Base-by-base conservation (phyloP, 2,329 filamentous ascomycete species). In the Phaeosphaeria sp. region DNA sequence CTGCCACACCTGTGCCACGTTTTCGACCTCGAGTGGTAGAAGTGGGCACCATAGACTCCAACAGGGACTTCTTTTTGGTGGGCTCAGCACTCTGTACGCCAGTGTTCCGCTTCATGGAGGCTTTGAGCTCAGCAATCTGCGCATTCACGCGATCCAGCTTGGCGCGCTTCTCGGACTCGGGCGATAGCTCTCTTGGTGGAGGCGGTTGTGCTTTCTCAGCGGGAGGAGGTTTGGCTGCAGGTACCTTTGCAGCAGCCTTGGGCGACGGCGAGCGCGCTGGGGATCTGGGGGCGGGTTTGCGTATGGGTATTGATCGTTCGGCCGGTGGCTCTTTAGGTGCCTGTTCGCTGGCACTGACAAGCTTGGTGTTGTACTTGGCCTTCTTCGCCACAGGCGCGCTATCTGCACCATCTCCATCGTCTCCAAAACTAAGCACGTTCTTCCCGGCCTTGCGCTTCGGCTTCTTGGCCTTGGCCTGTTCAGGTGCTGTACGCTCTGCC, bases 81-180 rank as follows among this genome's bases (percentile, higher is more conserved):
- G 77, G 68, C 25, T 73, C 73, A 13, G 73, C 67, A 7, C 71
- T 67, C 46, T 73, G 63, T 17, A 62, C 56, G n/a, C 68, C 52
- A 15, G 69, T 70, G 21, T 83, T 89, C 33, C 91, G 85, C 72
- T 88, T 90, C 89, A 95, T 92, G 0, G 90, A 93, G 9, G 90
- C 90, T 75, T 93, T 94, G 3, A 95, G 80, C 1, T 89, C 89
- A 4, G 90, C 90, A 53, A 94, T 92, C 69, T 95, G 89, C 39
- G 91, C 90, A 64, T 93, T 93, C 2, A 90, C 91, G 64, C 82
- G 82, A 61, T 92, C 88, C 10, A 93, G 78, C 22, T 79, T 73
- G n/a, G 78, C 65, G 30, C 74, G 60, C 74, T 66, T 78, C 63
- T 67, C 76, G 39, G 68, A 68, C 44, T 77, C 72, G 6, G 74